Conservation (phyloP, 768 basidiomycete genomes). For the Piloderma croceum region DNA sequence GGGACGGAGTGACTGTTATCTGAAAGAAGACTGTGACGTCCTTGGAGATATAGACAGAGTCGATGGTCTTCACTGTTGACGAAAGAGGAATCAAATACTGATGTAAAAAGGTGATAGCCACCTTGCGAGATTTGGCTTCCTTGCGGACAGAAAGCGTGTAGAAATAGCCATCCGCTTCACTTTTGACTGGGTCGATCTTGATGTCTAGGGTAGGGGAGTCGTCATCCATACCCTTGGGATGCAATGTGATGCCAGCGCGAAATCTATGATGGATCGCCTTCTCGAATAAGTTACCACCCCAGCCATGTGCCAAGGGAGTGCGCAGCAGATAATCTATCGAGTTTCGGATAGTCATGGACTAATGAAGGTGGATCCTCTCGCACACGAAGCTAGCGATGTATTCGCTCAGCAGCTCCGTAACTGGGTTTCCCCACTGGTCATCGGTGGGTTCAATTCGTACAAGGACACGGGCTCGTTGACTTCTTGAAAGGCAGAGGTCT, state of each 20-base stretch:
- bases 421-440: slow-evolving; percentile 2
- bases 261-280: slow-evolving; percentile 7
- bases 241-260: not conserved
- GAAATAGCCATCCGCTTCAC: no score
- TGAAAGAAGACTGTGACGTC: slow-evolving; percentile 10
- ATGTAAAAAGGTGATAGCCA: slow-evolving; percentile 2
- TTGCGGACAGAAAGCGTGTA: slow-evolving; percentile 4
- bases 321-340: slow-evolving; percentile 2
- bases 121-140: slow-evolving; percentile 1
- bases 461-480: slow-evolving; percentile 2
- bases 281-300: slow-evolving; percentile 6
- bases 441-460: slow-evolving; percentile 5
- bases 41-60: slow-evolving; percentile 8
- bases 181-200: slow-evolving; percentile 1
- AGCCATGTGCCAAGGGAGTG: slow-evolving; percentile 2
- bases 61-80: slow-evolving; percentile 2
- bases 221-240: not conserved
- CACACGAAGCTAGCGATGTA: slow-evolving; percentile 4
- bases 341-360: slow-evolving; percentile 1
- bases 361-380: no score
- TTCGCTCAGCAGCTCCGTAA: slow-evolving; percentile 6
- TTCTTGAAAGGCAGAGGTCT: slow-evolving; percentile 6
- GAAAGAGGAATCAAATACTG: slow-evolving; percentile 7
- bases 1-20: slow-evolving; percentile 8
- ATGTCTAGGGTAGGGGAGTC: slow-evolving; percentile 5